Evolutionary conservation across 768 basidiomycete species (phyloP).

Genomic region (Mycena belliarum): DNA sequence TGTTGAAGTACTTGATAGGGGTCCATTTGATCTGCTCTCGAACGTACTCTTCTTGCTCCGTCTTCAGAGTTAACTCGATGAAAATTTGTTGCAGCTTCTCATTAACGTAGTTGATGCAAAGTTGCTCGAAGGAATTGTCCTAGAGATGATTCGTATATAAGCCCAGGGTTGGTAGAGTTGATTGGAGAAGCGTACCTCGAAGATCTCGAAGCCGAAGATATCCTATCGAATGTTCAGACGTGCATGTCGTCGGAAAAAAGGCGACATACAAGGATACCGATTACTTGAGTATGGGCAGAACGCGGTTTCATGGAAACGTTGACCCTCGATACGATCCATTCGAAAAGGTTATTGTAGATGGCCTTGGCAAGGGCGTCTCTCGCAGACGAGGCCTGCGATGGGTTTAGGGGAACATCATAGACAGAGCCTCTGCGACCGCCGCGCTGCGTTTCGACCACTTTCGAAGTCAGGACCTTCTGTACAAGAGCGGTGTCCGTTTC

Average conservation of each 20-base stretch:
- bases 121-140: conserved; percentile 96
- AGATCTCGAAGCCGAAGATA: conserved; percentile 99
- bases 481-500: conserved; percentile 78
- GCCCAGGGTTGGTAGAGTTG: no score
- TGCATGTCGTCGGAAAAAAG: neutral
- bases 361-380: conserved; percentile 93
- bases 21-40: conserved; percentile 99
- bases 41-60: conserved; percentile 99
- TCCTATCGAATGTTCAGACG: conserved; percentile 51
- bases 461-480: conserved; percentile 83
- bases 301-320: conserved; percentile 96
- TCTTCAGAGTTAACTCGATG: conserved; percentile 97
- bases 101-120: conserved; percentile 99
- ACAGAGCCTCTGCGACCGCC: conserved; percentile 92
- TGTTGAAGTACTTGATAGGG: conserved; percentile 98
- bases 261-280: conserved; percentile 81
- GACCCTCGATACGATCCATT: conserved; percentile 97
- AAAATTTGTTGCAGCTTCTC: conserved; percentile 99
- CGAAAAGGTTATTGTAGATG: conserved; percentile 97
- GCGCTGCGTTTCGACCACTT: conserved; percentile 89
- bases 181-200: conserved; percentile 58
- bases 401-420: conserved; percentile 96
- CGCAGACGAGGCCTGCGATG: conserved; percentile 85
- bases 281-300: conserved; percentile 69
- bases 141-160: conserved; percentile 28